A percentile compares a stretch with the other conserved stretches of the same genome.
phyloP scores from a whole-genome alignment of 1,284 basidiomycete genomes.

The Cutaneotrichosporon curvatum region DNA sequence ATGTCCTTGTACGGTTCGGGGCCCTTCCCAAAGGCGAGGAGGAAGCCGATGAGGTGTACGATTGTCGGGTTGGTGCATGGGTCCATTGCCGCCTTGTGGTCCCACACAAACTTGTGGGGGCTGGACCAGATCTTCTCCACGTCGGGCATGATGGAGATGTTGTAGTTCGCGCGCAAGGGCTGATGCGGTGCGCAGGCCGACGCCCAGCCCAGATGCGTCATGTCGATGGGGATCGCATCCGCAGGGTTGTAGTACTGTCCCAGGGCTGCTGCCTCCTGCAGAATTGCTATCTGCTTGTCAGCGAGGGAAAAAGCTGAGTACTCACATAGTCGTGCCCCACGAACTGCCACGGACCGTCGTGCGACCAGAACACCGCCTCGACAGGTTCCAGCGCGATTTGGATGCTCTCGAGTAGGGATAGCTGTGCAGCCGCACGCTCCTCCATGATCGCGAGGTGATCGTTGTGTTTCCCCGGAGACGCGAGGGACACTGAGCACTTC shows the following conservation, averaged over 20 bases:
- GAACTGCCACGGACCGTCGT: slow-evolving; percentile 44
- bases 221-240: slow-evolving; percentile 24
- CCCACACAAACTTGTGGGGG: slow-evolving; percentile 37
- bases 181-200: slow-evolving; percentile 40
- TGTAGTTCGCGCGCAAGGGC: slow-evolving; percentile 30
- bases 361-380: slow-evolving; percentile 34
- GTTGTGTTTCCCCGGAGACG: not conserved
- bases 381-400: slow-evolving; percentile 29
- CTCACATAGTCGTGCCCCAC: slow-evolving; percentile 43
- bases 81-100: slow-evolving; percentile 52
- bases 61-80: slow-evolving; percentile 55
- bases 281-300: slow-evolving; percentile 24
- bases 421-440: slow-evolving; percentile 31
- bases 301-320: not conserved
- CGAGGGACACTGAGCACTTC: slow-evolving; percentile 13
- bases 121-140: slow-evolving; percentile 29
- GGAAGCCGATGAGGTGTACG: slow-evolving; percentile 53
- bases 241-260: slow-evolving; percentile 32
- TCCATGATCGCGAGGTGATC: slow-evolving; percentile 25
- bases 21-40: slow-evolving; percentile 51
- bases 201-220: slow-evolving; percentile 39
- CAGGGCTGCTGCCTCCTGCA: slow-evolving; percentile 31
- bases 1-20: slow-evolving; percentile 51
- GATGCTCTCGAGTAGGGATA: slow-evolving; percentile 28
- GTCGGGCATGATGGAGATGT: slow-evolving; percentile 21